These are phyloP conservation scores for Lanmaoa rubissima DNA, from an alignment of 768 basidiomycete species.

Conservation along the genomic window DNA sequence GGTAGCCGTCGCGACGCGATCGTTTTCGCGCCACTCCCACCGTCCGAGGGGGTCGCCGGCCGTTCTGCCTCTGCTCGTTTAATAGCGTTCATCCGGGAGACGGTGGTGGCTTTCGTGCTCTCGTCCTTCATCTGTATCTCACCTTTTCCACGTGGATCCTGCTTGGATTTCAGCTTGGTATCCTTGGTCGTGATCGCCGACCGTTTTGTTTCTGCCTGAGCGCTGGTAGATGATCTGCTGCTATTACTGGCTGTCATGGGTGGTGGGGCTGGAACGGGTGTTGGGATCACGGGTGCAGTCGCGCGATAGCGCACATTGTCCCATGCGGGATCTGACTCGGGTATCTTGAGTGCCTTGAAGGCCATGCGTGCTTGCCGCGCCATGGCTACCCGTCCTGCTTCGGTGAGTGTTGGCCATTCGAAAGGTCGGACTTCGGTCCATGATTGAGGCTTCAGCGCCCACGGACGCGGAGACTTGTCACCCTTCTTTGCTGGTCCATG, in stretches of 20 bases:
- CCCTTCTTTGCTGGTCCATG: constrained; percentile 32
- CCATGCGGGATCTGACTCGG: constrained; percentile 65
- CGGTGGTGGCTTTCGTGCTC: constrained; percentile 28
- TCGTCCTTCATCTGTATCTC: constrained; percentile 42
- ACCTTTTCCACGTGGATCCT: constrained; percentile 33
- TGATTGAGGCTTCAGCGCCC: constrained; percentile 51
- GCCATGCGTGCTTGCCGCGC: constrained; percentile 50
- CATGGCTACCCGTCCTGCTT: constrained; percentile 47
- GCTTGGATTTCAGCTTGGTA: constrained; percentile 39
- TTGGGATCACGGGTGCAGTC: constrained; percentile 11
- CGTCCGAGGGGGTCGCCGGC: constrained; percentile 18
- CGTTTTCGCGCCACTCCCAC: constrained; percentile 15
- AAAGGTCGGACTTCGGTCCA: constrained; percentile 74
- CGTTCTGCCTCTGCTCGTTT: constrained; percentile 28
- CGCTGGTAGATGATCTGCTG: constrained; percentile 21
- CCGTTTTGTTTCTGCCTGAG: constrained; percentile 42
- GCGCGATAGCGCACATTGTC: constrained; percentile 43
- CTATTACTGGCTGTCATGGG: constrained; percentile 18
- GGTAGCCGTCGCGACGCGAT: constrained; percentile 37
- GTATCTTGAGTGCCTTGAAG: constrained; percentile 51
- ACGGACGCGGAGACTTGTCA: constrained; percentile 40
- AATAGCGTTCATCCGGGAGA: constrained; percentile 29
- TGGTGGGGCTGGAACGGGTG: constrained; percentile 16
- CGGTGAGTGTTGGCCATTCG: constrained; percentile 53
- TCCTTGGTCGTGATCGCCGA: constrained; percentile 45